These are phyloP conservation scores for Halteria grandinella DNA, from an alignment of 73 alveolate genomes.

Conservation along the genomic window DNA sequence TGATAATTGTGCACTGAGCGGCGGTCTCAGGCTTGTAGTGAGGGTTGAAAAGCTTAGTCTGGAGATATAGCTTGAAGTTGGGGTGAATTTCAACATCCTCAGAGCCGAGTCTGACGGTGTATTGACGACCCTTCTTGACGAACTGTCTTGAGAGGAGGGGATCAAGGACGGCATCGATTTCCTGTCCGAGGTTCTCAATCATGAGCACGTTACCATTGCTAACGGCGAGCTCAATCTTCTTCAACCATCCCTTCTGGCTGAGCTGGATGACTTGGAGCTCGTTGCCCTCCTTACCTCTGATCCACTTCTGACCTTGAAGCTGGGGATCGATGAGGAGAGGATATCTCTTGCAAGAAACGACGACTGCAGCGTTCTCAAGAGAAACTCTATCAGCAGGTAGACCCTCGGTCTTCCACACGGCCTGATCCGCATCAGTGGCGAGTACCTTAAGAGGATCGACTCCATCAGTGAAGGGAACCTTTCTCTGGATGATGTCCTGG, in stretches of 20 bases:
- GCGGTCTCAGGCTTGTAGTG: conserved; percentile 99
- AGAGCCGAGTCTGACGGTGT: conserved; percentile 90
- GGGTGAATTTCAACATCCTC: conserved; percentile 97
- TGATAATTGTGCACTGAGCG: conserved; percentile 99
- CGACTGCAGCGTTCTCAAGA: conserved; percentile 98
- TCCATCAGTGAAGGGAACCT: conserved; percentile 96
- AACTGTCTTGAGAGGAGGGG: conserved; percentile 98
- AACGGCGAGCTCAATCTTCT: conserved; percentile 89
- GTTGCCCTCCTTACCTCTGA: conserved; percentile 89
- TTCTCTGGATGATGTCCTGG: conserved; percentile 87
- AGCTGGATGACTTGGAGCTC: conserved; percentile 89
- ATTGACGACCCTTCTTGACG: conserved; percentile 93
- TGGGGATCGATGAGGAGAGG: conserved; percentile 99
- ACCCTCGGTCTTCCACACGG: conserved; percentile 99
- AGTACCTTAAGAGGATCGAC: conserved; percentile 97
- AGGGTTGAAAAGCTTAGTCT: conserved; percentile 98
- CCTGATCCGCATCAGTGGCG: conserved; percentile 96
- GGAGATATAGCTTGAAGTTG: conserved; percentile 95
- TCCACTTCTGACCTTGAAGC: conserved; percentile 99
- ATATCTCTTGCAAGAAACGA: conserved; percentile 98
- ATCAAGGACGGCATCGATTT: conserved; percentile 99
- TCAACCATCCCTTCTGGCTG: conserved; percentile 93
- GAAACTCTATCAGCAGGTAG: conserved; percentile 99
- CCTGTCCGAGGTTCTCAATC: conserved; percentile 97
- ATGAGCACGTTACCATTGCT: conserved; percentile 96